Conservation (phyloP, 139 green algal species). For the Tetradesmus lagerheimii region DNA sequence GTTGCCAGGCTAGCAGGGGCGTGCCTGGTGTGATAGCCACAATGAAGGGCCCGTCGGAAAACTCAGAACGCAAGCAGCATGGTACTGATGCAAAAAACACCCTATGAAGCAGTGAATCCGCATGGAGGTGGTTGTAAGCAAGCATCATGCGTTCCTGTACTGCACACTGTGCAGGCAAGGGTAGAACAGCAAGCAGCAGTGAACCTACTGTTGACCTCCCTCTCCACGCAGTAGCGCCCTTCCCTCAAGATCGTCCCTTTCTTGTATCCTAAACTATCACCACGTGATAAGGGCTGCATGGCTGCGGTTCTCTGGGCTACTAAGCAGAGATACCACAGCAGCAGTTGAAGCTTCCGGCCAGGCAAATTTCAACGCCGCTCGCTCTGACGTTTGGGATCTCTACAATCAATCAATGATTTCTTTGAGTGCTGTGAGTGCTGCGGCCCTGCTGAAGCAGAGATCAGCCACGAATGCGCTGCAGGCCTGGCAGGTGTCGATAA, state of each 20-base stretch:
- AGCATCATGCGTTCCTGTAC: too few relatives aligned
- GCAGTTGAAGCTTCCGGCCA: neutral
- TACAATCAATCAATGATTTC: too few relatives aligned
- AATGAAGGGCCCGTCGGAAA: neutral
- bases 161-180: neutral
- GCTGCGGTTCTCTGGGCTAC: neutral
- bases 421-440: too few relatives aligned
- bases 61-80: neutral
- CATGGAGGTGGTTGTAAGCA: too few relatives aligned
- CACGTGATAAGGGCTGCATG: neutral
- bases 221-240: slow-evolving; percentile 61
- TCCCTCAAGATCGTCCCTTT: slow-evolving; percentile 40
- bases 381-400: neutral
- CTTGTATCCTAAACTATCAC: slow-evolving; percentile 9
- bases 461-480: neutral
- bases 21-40: neutral
- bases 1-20: neutral
- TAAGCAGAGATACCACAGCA: neutral
- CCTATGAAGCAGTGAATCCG: too few relatives aligned
- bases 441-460: too few relatives aligned
- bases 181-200: neutral
- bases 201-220: slow-evolving; percentile 63
- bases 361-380: neutral
- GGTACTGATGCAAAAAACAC: neutral
- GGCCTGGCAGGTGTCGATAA: neutral